Conservation (phyloP, 148 eudicot genomes). For the Rhododendron ovatum region DNA sequence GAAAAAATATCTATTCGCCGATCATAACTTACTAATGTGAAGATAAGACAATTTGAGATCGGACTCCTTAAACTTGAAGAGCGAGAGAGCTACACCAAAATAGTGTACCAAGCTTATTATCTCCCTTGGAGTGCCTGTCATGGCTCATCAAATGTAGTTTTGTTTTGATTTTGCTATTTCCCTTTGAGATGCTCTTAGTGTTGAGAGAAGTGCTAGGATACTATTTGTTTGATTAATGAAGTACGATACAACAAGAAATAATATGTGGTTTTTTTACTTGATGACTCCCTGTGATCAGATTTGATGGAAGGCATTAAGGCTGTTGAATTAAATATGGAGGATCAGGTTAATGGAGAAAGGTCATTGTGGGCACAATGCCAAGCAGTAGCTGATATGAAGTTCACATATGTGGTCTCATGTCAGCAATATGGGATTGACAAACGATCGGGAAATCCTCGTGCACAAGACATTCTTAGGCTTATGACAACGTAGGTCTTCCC, state of each 20-base stretch:
- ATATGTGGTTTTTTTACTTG: neutral
- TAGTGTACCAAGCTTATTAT: neutral
- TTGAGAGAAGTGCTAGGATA: neutral
- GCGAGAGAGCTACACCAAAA: neutral
- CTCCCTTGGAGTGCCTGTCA: neutral
- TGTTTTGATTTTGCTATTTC: neutral
- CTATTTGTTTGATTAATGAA: neutral
- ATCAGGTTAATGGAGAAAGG: slow-evolving; percentile 68
- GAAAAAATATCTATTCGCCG: neutral
- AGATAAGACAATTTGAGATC: neutral
- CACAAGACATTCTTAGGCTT: slow-evolving; percentile 82
- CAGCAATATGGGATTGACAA: slow-evolving; percentile 91
- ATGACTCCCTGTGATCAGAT: slow-evolving; percentile 33
- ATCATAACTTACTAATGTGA: neutral
- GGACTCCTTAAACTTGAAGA: neutral
- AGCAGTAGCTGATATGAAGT: slow-evolving; percentile 98
- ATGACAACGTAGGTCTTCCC: slow-evolving; percentile 64
- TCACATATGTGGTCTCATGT: slow-evolving; percentile 93
- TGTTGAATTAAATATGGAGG: slow-evolving; percentile 71
- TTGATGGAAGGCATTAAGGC: slow-evolving; percentile 97
- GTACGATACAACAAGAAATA: neutral
- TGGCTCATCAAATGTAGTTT: neutral
- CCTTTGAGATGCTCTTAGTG: neutral
- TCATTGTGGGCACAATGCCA: slow-evolving; percentile 84
- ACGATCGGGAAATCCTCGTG: slow-evolving; percentile 72